Conservation (phyloP, 2,329 filamentous ascomycete genomes). For the Lachnellula cervina region DNA sequence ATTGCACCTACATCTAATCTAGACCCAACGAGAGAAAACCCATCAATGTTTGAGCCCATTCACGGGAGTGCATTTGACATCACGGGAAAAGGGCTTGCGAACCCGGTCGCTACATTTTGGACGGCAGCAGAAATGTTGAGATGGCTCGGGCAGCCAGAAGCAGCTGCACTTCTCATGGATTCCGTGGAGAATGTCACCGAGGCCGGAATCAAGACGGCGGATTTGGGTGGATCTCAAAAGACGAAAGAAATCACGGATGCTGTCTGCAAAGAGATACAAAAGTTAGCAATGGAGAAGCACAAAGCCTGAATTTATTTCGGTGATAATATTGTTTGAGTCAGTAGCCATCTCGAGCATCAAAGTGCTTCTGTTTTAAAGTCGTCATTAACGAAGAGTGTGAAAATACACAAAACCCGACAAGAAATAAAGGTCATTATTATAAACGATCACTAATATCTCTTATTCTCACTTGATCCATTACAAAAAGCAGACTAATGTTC, state of each 20-base stretch:
- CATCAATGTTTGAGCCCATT: constrained; percentile 59
- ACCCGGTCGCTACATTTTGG: constrained; percentile 55
- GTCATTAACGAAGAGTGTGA: no score
- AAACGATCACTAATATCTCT: no score
- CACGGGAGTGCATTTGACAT: constrained; percentile 57
- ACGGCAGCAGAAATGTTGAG: constrained; percentile 53
- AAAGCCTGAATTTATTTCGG: background rate
- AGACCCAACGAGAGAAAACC: constrained; percentile 51
- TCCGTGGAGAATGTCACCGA: constrained; percentile 50
- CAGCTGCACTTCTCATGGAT: constrained; percentile 44
- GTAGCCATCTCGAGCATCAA: no score
- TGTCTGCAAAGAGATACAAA: constrained; percentile 24
- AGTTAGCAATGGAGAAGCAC: background rate
- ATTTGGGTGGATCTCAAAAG: constrained; percentile 43
- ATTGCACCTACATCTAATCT: constrained; percentile 68
- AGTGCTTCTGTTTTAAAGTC: no score
- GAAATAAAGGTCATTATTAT: no score
- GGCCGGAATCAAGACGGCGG: constrained; percentile 46
- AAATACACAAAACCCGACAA: no score
- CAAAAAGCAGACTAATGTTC: no score
- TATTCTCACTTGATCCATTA: no score
- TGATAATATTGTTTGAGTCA: no score
- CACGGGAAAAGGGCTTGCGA: constrained; percentile 50
- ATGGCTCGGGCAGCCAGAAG: constrained; percentile 52
- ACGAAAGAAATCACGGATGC: constrained; percentile 24